Base-by-base conservation (phyloP, 192 early-diverging fungal species). In the Coemansia sp. region DNA sequence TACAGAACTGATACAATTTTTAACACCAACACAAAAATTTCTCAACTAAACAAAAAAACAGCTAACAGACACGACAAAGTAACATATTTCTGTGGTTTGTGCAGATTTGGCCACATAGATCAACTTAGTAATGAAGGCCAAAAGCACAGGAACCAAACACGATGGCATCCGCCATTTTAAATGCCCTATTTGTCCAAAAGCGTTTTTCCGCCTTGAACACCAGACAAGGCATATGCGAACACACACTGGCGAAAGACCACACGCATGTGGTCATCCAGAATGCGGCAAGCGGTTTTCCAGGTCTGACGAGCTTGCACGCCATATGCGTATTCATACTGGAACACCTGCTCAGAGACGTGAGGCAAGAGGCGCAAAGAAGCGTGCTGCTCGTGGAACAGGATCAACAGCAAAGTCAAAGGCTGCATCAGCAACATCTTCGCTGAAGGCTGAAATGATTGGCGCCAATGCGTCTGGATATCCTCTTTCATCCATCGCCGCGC, bases 171-270 rank as follows among this genome's bases (percentile, higher is more conserved):
- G 90, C 38, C 87, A 88, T 7, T 91, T 89, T 67, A 81, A 87
- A 56, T 92, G 91, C 70, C 87, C 85, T 5, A 83, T 89, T 66
- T 92, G 91, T 71, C 72, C 84, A 60, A 89, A 87, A 75, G 85
- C 86, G 14, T 92, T 92, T 72, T 87, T 86, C 48, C 88, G 91
- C 32, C 80, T 90, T 11, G 91, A 91, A 72, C 91, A 92, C 69
- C 89, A 90, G 73, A 91, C 89, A 7, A 85, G 90, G 33, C 93
- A 94, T 63, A 87, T 90, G 51, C 86, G 90, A 69, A 92, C 89
- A 4, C 93, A 94, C 68, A 94, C 93, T 2, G 93, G 93, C 50
- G 93, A 94, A 75, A 87, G 88, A 51, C 93, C 93, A 2, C 89
- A 92, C 65, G 80, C 79, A 17, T 94, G 93, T 71, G 85, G 85